Conservation (phyloP, 306 rosid species). For the Dalbergia oliveri region DNA sequence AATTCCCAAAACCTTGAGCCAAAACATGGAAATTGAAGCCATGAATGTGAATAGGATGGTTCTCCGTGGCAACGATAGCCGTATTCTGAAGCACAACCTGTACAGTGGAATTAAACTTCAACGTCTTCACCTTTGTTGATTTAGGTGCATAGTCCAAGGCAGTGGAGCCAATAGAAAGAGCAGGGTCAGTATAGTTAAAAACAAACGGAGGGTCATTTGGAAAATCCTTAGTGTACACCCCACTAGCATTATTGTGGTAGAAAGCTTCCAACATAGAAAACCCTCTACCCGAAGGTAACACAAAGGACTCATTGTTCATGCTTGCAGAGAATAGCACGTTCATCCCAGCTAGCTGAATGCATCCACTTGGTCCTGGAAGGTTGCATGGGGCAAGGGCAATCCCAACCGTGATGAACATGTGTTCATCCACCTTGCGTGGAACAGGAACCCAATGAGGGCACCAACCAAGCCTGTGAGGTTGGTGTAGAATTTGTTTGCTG, state of each 20-base stretch:
- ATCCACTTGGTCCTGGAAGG: background rate
- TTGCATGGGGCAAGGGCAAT: conserved; percentile 38
- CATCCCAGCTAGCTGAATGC: background rate
- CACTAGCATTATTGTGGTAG: conserved; percentile 15
- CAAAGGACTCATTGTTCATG: conserved; percentile 81
- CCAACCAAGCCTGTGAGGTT: conserved; percentile 51
- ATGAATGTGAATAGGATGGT: conserved; percentile 72
- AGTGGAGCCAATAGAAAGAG: background rate
- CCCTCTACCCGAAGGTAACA: conserved; percentile 43
- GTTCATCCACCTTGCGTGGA: conserved; percentile 58
- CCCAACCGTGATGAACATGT: conserved; percentile 65
- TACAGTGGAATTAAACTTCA: conserved; percentile 66
- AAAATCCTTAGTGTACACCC: conserved; percentile 63
- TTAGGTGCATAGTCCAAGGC: conserved; percentile 49
- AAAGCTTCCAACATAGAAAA: conserved; percentile 63
- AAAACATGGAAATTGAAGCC: conserved; percentile 70
- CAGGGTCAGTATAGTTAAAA: conserved; percentile 54
- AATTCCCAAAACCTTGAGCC: conserved; percentile 78
- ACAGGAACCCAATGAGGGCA: conserved; percentile 61
- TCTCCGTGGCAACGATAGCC: conserved; percentile 47
- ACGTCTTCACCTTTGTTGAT: conserved; percentile 63
- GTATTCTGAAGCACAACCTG: conserved; percentile 69
- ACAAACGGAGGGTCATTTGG: conserved; percentile 51
- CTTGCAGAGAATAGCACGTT: conserved; percentile 47
- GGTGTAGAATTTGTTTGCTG: conserved; percentile 60